A percentile compares a stretch with the other conserved stretches of the same genome.
These are phyloP conservation scores for Helicostylum pulchrum DNA, from an alignment of 192 early-diverging fungal species.

Conservation along the genomic window DNA sequence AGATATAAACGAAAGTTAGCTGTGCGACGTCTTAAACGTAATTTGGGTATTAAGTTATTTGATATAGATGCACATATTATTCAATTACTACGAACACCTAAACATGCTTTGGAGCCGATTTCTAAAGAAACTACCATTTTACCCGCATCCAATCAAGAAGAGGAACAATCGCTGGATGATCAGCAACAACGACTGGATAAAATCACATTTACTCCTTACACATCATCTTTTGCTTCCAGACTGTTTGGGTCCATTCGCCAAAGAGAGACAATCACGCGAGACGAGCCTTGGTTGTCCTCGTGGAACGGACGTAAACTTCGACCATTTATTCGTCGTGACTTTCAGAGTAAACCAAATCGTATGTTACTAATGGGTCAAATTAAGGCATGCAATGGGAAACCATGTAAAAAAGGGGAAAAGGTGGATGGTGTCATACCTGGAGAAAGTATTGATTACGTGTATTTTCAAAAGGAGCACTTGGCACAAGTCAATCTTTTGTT, in stretches of 20 bases:
- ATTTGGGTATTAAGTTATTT: slow-evolving; percentile 58
- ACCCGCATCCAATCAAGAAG: slow-evolving; percentile 22
- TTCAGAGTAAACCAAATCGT: slow-evolving; percentile 45
- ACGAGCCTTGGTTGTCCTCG: slow-evolving; percentile 56
- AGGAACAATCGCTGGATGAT: slow-evolving; percentile 20
- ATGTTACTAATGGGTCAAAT: slow-evolving; percentile 49
- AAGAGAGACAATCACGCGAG: slow-evolving; percentile 52
- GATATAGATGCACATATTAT: slow-evolving; percentile 60
- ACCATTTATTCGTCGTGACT: slow-evolving; percentile 83
- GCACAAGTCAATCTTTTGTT: slow-evolving; percentile 74
- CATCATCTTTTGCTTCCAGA: slow-evolving; percentile 72
- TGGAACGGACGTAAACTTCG: slow-evolving; percentile 72
- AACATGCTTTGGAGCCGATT: background rate
- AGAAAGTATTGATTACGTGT: slow-evolving; percentile 74
- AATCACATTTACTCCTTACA: slow-evolving; percentile 57
- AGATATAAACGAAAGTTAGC: slow-evolving; percentile 60
- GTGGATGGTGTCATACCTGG: background rate
- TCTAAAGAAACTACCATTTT: slow-evolving; percentile 6
- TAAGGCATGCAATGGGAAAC: slow-evolving; percentile 1
- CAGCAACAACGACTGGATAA: slow-evolving; percentile 32
- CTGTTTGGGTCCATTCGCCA: slow-evolving; percentile 61
- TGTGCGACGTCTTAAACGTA: slow-evolving; percentile 53
- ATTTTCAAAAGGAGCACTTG: slow-evolving; percentile 68
- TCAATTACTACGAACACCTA: slow-evolving; percentile 27
- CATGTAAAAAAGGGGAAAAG: slow-evolving; percentile 1